Conservation (phyloP, 805 yeast species). For the Kregervanrija fluxuum region DNA sequence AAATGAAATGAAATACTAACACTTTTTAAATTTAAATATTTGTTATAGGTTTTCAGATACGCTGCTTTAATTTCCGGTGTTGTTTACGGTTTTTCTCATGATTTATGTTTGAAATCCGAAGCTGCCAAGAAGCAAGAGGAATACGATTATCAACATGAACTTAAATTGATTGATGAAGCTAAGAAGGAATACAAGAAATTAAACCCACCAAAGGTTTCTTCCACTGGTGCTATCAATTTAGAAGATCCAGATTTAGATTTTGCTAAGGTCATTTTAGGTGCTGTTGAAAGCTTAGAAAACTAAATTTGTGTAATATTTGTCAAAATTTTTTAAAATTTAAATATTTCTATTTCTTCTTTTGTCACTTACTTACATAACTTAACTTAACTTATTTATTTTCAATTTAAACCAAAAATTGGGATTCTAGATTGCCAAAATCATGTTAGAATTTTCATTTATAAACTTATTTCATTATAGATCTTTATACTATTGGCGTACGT, state of each 20-base stretch:
- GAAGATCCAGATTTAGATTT: slow-evolving; percentile 90
- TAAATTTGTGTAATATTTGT: background rate
- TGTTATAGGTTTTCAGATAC: slow-evolving; percentile 76
- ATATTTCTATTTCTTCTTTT: too few relatives aligned
- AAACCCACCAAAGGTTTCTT: slow-evolving; percentile 37
- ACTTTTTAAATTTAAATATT: background rate
- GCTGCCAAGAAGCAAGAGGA: slow-evolving; percentile 54
- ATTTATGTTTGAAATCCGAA: slow-evolving; percentile 54
- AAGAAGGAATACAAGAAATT: slow-evolving; percentile 79
- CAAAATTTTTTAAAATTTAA: too few relatives aligned
- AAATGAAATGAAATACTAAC: background rate
- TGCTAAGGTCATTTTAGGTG: slow-evolving; percentile 59
- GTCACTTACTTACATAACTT: too few relatives aligned
- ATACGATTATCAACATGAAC: slow-evolving; percentile 53
- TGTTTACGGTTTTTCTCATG: slow-evolving; percentile 82
- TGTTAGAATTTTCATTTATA: too few relatives aligned
- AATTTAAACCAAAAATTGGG: too few relatives aligned
- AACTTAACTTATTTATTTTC: too few relatives aligned
- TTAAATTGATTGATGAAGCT: slow-evolving; percentile 78
- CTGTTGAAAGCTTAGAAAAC: slow-evolving; percentile 36
- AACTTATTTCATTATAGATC: too few relatives aligned
- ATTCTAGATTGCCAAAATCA: too few relatives aligned
- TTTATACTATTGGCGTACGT: too few relatives aligned
- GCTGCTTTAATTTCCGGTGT: slow-evolving; percentile 85
- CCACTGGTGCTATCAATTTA: slow-evolving; percentile 47